Evolutionary conservation across 495 filamentous ascomycete genomes (phyloP).

Genomic region (Cladorrhinum samala): DNA sequence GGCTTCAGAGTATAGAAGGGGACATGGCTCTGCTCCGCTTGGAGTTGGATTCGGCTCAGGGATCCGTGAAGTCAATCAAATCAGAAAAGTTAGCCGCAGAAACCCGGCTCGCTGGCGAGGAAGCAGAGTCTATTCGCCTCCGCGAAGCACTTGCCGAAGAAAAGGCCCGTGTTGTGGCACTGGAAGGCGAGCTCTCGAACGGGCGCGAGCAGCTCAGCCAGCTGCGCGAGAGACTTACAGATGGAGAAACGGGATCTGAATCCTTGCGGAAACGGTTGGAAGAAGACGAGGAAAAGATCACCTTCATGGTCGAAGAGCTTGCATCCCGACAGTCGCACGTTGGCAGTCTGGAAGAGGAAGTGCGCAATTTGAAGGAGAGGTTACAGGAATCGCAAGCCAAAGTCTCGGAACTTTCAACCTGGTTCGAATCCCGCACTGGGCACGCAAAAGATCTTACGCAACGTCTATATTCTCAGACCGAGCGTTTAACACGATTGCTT

Average conservation of each 20-base stretch:
- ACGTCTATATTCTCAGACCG: conserved; percentile 69
- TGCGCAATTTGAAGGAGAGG: conserved; percentile 52
- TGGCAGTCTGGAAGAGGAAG: conserved; percentile 61
- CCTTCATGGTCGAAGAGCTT: conserved; percentile 56
- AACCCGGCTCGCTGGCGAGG: conserved; percentile 44
- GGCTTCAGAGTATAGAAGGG: conserved; percentile 36
- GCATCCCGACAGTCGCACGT: conserved; percentile 59
- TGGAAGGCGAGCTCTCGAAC: conserved; percentile 60
- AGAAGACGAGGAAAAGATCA: conserved; percentile 60
- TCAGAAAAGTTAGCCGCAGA: conserved; percentile 37
- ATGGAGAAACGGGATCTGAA: conserved; percentile 75
- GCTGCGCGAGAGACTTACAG: conserved; percentile 61
- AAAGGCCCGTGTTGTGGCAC: conserved; percentile 48
- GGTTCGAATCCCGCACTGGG: conserved; percentile 56
- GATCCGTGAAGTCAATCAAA: conserved; percentile 28
- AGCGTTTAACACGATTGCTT: conserved; percentile 68
- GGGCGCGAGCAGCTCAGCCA: conserved; percentile 58
- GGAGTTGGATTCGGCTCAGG: conserved; percentile 39
- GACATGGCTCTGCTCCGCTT: conserved; percentile 39
- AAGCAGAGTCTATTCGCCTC: conserved; percentile 33
- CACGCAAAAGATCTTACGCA: conserved; percentile 78
- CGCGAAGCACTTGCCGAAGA: conserved; percentile 51
- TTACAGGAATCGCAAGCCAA: conserved; percentile 46
- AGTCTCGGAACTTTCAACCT: conserved; percentile 41
- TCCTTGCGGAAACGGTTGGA: conserved; percentile 62